A percentile compares a stretch with the other conserved stretches of the same genome.
Evolutionary conservation across 176 grass and related monocot genomes (phyloP).

Genomic region (Pontederia crassipes): DNA sequence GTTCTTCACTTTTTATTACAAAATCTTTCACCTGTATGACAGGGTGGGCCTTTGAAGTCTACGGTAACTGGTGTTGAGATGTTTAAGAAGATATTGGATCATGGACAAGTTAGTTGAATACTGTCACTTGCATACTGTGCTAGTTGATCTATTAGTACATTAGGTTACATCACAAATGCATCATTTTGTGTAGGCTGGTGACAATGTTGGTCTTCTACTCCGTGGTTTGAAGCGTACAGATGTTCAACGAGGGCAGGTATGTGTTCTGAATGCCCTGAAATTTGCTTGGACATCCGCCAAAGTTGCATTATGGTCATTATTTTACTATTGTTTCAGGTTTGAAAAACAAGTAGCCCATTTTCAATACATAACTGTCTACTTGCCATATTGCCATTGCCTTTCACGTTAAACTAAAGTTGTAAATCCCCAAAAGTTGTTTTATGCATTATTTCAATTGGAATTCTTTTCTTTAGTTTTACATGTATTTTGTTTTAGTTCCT

Average conservation of each 20-base stretch:
- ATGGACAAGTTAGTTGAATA: constrained; percentile 60
- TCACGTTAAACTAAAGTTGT: neutral
- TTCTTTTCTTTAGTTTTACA: neutral
- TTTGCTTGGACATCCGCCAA: neutral
- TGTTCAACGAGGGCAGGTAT: constrained; percentile 86
- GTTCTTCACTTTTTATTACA: constrained; percentile 2
- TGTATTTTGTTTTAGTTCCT: no score
- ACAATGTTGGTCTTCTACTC: constrained; percentile 91
- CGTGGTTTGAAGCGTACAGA: constrained; percentile 94
- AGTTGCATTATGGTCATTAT: no score
- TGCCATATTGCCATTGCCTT: neutral
- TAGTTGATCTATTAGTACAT: neutral
- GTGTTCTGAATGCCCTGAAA: neutral
- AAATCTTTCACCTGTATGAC: constrained; percentile 13
- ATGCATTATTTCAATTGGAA: neutral
- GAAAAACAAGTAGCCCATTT: no score
- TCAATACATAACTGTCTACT: neutral
- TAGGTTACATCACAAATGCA: neutral
- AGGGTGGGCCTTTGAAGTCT: constrained; percentile 78
- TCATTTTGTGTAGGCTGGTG: constrained; percentile 50
- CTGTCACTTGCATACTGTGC: constrained; percentile 3
- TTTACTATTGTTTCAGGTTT: no score
- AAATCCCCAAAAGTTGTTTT: neutral
- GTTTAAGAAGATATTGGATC: constrained; percentile 98
- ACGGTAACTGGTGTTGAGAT: constrained; percentile 98